Percentiles rank a stretch among this genome's conserved stretches.
phyloP scores from a whole-genome alignment of 371 early-diverging fungal genomes.

The Lichtheimia hyalospora region DNA sequence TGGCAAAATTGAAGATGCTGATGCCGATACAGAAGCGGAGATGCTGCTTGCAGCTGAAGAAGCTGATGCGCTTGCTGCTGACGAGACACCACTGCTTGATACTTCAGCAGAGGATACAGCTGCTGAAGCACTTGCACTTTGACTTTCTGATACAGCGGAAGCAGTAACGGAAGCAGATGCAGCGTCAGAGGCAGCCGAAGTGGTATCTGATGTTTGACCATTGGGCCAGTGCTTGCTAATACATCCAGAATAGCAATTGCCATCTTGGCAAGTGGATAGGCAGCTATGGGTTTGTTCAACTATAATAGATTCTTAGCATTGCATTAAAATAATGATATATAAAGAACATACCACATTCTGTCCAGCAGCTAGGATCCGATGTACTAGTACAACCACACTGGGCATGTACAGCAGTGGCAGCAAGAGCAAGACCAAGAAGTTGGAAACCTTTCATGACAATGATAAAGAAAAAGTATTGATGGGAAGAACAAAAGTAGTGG shows the following conservation, averaged over 20 bases:
- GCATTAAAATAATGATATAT: not conserved
- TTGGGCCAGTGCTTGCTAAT: slow-evolving; percentile 38
- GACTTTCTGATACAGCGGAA: not conserved
- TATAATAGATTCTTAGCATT: slow-evolving; percentile 3
- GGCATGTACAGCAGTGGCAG: slow-evolving; percentile 13
- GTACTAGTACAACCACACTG: slow-evolving; percentile 29
- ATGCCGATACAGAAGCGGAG: slow-evolving; percentile 3
- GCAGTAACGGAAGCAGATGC: slow-evolving; percentile 4
- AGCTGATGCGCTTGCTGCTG: not conserved
- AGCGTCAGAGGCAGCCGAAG: slow-evolving; percentile 10
- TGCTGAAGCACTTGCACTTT: not conserved
- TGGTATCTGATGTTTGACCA: slow-evolving; percentile 6
- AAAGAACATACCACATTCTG: slow-evolving; percentile 29
- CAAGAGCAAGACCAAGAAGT: slow-evolving; percentile 10
- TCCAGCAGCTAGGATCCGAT: slow-evolving; percentile 21
- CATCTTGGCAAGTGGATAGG: slow-evolving; percentile 18
- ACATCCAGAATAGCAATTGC: slow-evolving; percentile 30
- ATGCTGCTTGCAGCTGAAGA: slow-evolving; percentile 4
- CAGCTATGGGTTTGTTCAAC: slow-evolving; percentile 31
- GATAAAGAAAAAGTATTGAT: not conserved
- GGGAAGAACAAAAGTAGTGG: slow-evolving; percentile 38
- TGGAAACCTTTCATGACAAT: slow-evolving; percentile 14
- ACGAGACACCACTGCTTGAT: not conserved
- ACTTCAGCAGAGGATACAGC: not conserved
- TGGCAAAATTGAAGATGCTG: slow-evolving; percentile 5